Evolutionary conservation across 805 yeast species (phyloP), one percentile per base, ranked within the genome.

Genomic region (Cyberlindnera lachancei): DNA sequence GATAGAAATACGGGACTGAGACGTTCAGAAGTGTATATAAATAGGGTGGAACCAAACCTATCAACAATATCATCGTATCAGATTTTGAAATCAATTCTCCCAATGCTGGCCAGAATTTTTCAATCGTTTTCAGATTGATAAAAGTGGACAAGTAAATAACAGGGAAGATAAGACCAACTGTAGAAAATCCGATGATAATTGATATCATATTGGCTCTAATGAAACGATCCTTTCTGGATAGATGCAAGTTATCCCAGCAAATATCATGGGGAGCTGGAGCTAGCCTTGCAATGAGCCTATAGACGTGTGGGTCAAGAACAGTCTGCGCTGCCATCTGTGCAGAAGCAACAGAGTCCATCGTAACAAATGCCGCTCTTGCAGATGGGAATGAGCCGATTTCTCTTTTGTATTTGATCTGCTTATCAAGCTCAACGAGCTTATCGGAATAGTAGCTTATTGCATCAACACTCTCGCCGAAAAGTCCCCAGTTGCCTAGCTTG

Each of bases 231-330:
- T 62, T 62, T 34, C 92, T 68, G 1, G 94, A 75, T 50, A 88
- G 61, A 46, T 90, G 83, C 19, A 86, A 70, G 48, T 88, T 86
- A 35, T 77, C 81, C 98, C 98, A 90, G 28, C 85, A 73, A 9
- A 90, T 81, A 54, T 90, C 98, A 50, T 82, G 90, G 3, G 98
- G 96, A 3, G 97, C 94, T 0, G 97, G 97, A 1, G 97, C 98
- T 34, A 87, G 63, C 23, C 70, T 66, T 5, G 96, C 82, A 29
- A 88, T 84, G 33, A 92, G 64, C 35, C 79, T 80, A 51, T 83
- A 78, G 11, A 92, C 85, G 35, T 83, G 72, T 1, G 96, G 96
- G 51, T 88, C 96, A 34, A 92, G 56, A 0, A 90, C 88, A 0
- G 96, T 90, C 55, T 92, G 98, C 0, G 96, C 96, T 23, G 90